These are phyloP conservation scores for Xylariales sp. DNA, from an alignment of 2,329 filamentous ascomycete genomes.

Conservation along the genomic window DNA sequence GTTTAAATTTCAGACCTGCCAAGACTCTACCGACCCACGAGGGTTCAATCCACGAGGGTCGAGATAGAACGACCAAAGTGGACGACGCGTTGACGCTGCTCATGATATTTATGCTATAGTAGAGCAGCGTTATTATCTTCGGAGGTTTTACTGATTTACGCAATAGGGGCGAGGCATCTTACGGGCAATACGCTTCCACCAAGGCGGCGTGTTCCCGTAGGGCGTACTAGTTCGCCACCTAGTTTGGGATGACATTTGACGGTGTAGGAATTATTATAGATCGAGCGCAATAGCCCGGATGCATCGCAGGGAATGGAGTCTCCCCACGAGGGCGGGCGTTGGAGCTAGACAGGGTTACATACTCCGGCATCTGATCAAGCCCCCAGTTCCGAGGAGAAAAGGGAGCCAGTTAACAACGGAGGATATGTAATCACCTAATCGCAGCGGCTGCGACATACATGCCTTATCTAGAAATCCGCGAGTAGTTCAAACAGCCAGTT, in stretches of 20 bases:
- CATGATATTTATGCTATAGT: background rate
- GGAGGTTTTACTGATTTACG: background rate
- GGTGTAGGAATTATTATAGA: background rate
- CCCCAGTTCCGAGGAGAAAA: background rate
- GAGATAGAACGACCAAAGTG: background rate
- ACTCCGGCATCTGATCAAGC: constrained; percentile 10
- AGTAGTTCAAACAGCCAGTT: constrained; percentile 11
- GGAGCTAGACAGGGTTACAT: background rate
- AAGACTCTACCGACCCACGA: constrained; percentile 11
- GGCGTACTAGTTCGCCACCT: too few relatives aligned
- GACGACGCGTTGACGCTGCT: background rate
- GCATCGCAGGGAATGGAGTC: constrained; percentile 3
- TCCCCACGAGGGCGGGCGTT: constrained; percentile 9
- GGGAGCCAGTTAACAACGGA: constrained; percentile 8
- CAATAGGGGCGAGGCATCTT: background rate
- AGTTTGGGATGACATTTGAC: too few relatives aligned
- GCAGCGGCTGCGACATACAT: background rate
- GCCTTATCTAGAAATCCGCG: background rate
- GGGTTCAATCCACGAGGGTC: background rate
- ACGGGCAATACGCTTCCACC: too few relatives aligned
- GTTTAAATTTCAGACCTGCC: constrained; percentile 23
- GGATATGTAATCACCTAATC: constrained; percentile 23
- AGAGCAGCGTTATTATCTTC: background rate
- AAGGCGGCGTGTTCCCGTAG: too few relatives aligned
- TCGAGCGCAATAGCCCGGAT: background rate